phyloP scores from a whole-genome alignment of 1,284 basidiomycete genomes.

The Crucibulum cyathiforme region DNA sequence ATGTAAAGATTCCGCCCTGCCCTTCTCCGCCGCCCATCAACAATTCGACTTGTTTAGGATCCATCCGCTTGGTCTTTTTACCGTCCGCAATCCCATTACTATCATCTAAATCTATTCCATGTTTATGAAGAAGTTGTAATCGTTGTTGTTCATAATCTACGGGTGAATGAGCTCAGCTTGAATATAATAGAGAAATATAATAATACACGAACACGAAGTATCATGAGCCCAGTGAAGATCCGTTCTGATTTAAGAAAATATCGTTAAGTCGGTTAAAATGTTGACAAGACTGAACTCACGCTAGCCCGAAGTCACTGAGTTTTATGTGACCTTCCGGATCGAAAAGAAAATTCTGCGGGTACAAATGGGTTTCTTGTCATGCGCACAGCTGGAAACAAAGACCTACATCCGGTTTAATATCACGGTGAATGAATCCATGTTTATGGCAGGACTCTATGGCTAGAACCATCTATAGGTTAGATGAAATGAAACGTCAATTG shows the following conservation, averaged over 20 bases:
- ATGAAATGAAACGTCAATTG: conserved; percentile 20
- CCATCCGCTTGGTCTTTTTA: conserved; percentile 74
- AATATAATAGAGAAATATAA: conserved; percentile 10
- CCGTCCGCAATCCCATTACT: conserved; percentile 67
- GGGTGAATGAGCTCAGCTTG: conserved; percentile 7
- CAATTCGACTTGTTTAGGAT: conserved; percentile 77
- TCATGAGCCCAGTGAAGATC: conserved; percentile 93
- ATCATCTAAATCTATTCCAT: conserved; percentile 94
- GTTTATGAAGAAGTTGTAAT: conserved; percentile 85
- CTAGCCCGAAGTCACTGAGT: conserved; percentile 95
- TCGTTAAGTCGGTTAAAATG: conserved; percentile 25
- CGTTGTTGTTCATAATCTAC: conserved; percentile 95
- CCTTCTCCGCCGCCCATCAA: conserved; percentile 82
- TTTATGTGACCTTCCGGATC: conserved; percentile 92
- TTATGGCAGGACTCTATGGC: conserved; percentile 94
- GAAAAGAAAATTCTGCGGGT: conserved; percentile 89
- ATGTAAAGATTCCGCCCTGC: conserved; percentile 84
- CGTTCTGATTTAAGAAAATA: conserved; percentile 52
- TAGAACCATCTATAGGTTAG: conserved; percentile 83
- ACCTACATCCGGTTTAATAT: conserved; percentile 92
- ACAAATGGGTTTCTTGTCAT: conserved; percentile 27
- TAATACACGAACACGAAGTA: conserved; percentile 70
- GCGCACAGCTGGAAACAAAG: conserved; percentile 22
- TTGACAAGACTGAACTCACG: conserved; percentile 58
- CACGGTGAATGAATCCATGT: conserved; percentile 95